Base-by-base conservation (phyloP, 139 green algal genomes). In the Chlorella sp. region DNA sequence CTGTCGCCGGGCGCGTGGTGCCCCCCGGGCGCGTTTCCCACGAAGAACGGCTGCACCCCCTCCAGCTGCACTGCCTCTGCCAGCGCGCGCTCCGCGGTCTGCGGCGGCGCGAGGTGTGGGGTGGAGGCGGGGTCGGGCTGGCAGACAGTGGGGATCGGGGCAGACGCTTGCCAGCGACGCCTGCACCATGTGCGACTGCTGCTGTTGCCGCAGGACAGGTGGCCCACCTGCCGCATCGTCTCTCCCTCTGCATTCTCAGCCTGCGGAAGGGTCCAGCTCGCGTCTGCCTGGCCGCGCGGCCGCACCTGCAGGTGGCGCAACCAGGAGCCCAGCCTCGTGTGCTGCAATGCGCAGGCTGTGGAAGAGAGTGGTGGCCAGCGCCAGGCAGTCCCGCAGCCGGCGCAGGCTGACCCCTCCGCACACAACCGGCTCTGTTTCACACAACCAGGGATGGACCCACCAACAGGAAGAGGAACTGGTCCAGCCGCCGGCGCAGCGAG, bases 381-480 rank as follows among this genome's bases (percentile, higher is more conserved):
- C 14, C 60, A 7, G 9, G 29, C 17, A 14, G 9, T 19, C 25
- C n/a, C 60, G 29, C 60, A 29, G 29, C 60, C 31, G 29, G 25
- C 60, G n/a, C n/a, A n/a, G n/a, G n/a, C n/a, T n/a, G n/a, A n/a
- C n/a, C n/a, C n/a, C n/a, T n/a, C n/a, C n/a, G n/a, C n/a, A n/a
- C n/a, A n/a, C n/a, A n/a, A n/a, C n/a, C n/a, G n/a, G n/a, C n/a
- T n/a, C n/a, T n/a, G n/a, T n/a, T n/a, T n/a, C n/a, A n/a, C n/a
- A n/a, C n/a, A n/a, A n/a, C n/a, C n/a, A n/a, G n/a, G n/a, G n/a
- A n/a, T 12, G 35, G 66, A 43, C 50, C 40, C 46, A 87, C 61
- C 7, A 87, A 64, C 55, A 88, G 62, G 70, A 88, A 88, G 5
- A 88, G 43, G 19, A 80, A 71, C 70, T 85, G 81, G 69, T 88